Percentiles rank a stretch among this genome's conserved stretches.
phyloP scores from a whole-genome alignment of 495 filamentous ascomycete genomes.

The Trichoderma gamsii region DNA sequence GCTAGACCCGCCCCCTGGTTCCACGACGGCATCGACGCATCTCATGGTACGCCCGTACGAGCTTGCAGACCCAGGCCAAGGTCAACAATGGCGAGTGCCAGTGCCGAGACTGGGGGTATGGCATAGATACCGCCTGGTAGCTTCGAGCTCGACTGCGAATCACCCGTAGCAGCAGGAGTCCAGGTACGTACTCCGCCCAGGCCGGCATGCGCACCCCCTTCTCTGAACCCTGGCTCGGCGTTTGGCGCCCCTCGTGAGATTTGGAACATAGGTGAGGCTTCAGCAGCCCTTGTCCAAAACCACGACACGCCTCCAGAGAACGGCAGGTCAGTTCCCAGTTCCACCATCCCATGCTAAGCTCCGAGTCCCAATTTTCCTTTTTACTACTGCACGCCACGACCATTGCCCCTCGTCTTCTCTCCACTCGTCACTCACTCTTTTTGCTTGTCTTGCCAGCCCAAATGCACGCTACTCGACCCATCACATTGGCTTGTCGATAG shows the following conservation, averaged over 20 bases:
- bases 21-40: conserved; percentile 7
- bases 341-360: conserved; percentile 11
- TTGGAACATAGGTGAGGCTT: conserved; percentile 14
- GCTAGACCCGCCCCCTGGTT: conserved; percentile 12
- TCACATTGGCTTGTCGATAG: conserved; percentile 13
- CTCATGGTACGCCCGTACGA: not conserved
- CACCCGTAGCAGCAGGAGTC: too few species aligned
- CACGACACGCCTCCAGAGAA: conserved; percentile 7
- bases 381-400: conserved; percentile 12
- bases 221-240: not conserved
- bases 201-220: not conserved
- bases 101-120: not conserved
- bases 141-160: not conserved
- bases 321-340: conserved; percentile 10
- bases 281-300: conserved; percentile 11
- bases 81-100: not conserved
- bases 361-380: conserved; percentile 10
- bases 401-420: conserved; percentile 6
- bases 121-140: too few species aligned
- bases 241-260: conserved; percentile 6
- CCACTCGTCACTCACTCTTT: conserved; percentile 14
- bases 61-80: not conserved
- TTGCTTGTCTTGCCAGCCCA: conserved; percentile 1
- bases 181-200: not conserved
- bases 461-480: conserved; percentile 7